Conservation (phyloP, 495 filamentous ascomycete genomes). For the Talaromyces ruber region DNA sequence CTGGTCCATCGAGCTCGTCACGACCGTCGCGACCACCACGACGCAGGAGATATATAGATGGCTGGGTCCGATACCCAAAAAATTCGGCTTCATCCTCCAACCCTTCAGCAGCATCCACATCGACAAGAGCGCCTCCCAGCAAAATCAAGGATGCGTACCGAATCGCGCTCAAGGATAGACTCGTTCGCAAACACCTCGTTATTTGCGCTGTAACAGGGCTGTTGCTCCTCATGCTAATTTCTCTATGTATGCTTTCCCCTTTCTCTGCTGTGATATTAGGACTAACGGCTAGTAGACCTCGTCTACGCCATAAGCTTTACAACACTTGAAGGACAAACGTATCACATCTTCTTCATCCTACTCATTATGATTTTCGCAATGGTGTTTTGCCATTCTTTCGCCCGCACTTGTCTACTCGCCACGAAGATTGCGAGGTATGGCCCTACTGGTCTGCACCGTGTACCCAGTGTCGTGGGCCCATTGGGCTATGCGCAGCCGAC, state of each 20-base stretch:
- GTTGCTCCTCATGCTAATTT: not conserved
- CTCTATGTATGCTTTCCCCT: not conserved
- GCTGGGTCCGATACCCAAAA: not conserved
- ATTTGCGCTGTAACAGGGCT: not conserved
- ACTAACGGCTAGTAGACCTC: conserved; percentile 45
- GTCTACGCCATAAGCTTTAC: conserved; percentile 53
- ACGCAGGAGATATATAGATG: not conserved
- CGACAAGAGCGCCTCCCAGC: not conserved
- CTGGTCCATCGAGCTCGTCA: not conserved
- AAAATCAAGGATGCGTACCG: not conserved
- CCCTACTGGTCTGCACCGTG: conserved; percentile 8
- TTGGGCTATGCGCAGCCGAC: conserved; percentile 52
- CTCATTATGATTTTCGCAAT: conserved; percentile 64
- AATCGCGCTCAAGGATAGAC: not conserved
- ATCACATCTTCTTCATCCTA: conserved; percentile 69
- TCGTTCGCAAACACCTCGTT: conserved; percentile 2
- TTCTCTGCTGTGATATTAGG: not conserved
- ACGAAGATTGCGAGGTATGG: conserved; percentile 28
- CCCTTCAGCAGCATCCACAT: conserved; percentile 15
- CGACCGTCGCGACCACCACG: not conserved
- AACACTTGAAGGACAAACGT: conserved; percentile 42
- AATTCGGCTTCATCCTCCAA: conserved; percentile 20
- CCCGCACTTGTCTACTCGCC: conserved; percentile 60
- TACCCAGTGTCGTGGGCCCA: conserved; percentile 30
- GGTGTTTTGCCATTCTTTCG: conserved; percentile 70